Evolutionary conservation across 129 eudicot species (phyloP), one percentile per base, ranked within the genome.

Genomic region (Chrysanthemum seticuspe): DNA sequence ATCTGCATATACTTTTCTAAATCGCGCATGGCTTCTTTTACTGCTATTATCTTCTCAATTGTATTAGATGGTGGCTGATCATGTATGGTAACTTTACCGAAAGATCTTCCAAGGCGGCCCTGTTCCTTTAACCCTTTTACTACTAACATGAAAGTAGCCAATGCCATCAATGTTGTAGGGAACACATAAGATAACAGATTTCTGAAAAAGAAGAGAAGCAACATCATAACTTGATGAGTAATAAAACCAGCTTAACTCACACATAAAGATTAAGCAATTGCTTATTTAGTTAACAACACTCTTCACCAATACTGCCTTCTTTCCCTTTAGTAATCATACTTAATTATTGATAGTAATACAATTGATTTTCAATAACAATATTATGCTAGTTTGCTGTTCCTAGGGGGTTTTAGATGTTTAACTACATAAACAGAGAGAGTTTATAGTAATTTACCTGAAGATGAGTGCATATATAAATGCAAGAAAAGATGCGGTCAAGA

Each of bases 31-130:
- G 96, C 97, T 62, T 86, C 85, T 83, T 91, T 91, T 6, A 91
- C 65, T 44, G 95, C 97, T 74, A 91, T 84, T 71, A 91, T 88
- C 80, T 91, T 91, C 73, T 91, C 96, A 45, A 91, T 75, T 52
- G 97, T 88, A 70, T 91, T 91, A 36, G 97, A 91, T 23, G 96
- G 88, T 29, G 97, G 92, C 57, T 91, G 97, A 84, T 91, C 92
- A 66, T 75, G 85, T 27, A 91, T 86, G 0, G 90, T 86, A 59
- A 91, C 89, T 84, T 82, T 86, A 4, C 95, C 95, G 23, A 91
- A 85, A 53, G 40, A 91, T 86, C 89, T 91, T 74, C 97, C 91
- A 34, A 91, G 89, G 10, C 95, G 89, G 11, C 97, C 97, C 78
- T 88, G 95, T 74, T 86, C 95, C 77, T 85, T 88, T n/a, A 91